These are phyloP conservation scores for Calonectria pseudoreteaudii DNA, from an alignment of 2,329 filamentous ascomycete genomes.

Conservation along the genomic window DNA sequence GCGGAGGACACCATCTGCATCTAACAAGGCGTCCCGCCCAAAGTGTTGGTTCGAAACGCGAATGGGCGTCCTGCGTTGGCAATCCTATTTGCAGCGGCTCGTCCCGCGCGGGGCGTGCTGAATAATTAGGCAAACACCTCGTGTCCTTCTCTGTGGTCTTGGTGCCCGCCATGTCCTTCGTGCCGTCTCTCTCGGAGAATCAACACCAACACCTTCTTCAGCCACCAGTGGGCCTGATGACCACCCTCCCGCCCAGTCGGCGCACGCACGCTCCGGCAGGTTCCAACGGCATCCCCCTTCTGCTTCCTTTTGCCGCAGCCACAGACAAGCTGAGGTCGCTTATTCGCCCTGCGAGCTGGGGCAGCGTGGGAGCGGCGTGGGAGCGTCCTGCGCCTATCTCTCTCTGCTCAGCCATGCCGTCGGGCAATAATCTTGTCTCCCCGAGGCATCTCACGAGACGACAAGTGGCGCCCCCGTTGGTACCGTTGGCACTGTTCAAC, in stretches of 20 bases:
- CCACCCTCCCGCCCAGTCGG: not conserved
- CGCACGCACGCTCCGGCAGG: not conserved
- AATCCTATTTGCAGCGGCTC: constrained; percentile 22
- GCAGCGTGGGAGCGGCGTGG: not conserved
- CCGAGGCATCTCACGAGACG: constrained; percentile 1
- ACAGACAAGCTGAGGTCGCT: not conserved
- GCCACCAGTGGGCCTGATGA: constrained; percentile 5
- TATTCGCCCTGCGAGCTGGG: not conserved
- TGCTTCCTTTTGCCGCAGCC: not conserved
- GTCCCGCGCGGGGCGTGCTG: constrained; percentile 2
- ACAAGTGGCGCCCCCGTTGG: not conserved
- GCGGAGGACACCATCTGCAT: not conserved
- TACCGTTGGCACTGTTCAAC: not conserved
- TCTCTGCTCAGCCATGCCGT: constrained; percentile 2
- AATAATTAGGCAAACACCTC: constrained; percentile 17
- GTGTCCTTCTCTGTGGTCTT: not conserved
- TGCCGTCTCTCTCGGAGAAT: not conserved
- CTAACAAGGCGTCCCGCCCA: not conserved
- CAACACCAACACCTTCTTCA: not conserved
- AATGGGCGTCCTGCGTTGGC: not conserved
- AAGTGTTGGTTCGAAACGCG: not conserved
- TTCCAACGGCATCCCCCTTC: not conserved
- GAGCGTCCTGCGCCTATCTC: not conserved
- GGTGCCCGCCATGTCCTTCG: not conserved
- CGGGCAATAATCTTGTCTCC: constrained; percentile 3